A percentile compares a stretch with the other conserved stretches of the same genome.
Evolutionary conservation across 1,139 yeast genomes (phyloP).

Genomic region (Suhomyces coccinellae): DNA sequence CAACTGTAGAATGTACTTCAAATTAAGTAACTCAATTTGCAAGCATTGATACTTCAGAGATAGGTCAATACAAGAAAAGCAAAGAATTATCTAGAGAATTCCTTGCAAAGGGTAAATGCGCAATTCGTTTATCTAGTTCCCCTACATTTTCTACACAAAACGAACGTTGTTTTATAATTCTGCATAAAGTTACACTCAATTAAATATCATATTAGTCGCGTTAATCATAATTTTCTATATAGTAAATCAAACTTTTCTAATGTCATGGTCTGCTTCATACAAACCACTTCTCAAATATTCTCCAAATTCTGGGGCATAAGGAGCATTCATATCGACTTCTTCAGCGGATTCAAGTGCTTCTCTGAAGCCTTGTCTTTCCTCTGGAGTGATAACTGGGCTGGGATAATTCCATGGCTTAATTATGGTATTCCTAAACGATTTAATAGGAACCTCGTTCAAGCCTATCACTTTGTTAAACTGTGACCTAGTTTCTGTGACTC

Average conservation of each 20-base stretch:
- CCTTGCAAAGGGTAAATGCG: too few relatives aligned
- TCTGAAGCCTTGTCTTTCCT: neutral
- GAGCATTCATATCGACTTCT: neutral
- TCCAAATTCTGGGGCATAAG: constrained; percentile 1
- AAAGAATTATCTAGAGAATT: too few relatives aligned
- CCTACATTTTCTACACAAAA: too few relatives aligned
- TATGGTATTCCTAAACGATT: constrained; percentile 27
- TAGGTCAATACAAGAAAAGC: too few relatives aligned
- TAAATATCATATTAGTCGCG: neutral
- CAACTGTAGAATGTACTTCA: too few relatives aligned
- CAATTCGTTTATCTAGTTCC: too few relatives aligned
- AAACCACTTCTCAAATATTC: constrained; percentile 6
- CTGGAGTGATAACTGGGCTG: neutral
- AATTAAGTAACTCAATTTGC: too few relatives aligned
- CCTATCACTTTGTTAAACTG: constrained; percentile 29
- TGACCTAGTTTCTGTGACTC: constrained; percentile 27
- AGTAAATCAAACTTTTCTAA: neutral
- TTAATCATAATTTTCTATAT: neutral
- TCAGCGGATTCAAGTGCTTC: neutral
- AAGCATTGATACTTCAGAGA: too few relatives aligned
- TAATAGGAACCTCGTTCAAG: constrained; percentile 30
- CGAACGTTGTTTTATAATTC: too few relatives aligned
- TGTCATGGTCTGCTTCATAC: constrained; percentile 7
- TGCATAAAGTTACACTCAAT: too few relatives aligned
- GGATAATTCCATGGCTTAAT: constrained; percentile 36